Evolutionary conservation across 179 eudicot species (phyloP).

Genomic region (Heliamphora pulchella): DNA sequence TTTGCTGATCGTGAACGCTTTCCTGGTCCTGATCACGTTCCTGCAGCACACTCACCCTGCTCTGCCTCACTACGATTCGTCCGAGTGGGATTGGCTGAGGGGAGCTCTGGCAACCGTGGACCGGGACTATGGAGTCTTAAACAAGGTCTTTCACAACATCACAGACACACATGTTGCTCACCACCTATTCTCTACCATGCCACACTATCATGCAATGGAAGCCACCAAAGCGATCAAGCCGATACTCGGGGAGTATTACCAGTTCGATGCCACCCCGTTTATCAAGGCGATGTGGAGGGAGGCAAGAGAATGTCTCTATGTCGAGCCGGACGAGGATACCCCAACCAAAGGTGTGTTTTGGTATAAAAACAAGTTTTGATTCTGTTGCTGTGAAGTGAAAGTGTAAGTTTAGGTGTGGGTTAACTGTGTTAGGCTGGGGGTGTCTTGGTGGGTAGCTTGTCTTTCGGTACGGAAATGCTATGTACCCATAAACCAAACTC

Average conservation of each 20-base stretch:
- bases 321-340: conserved; percentile 36
- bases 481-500: too few species aligned
- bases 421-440: background rate
- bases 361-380: conserved; percentile 43
- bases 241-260: conserved; percentile 48
- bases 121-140: conserved; percentile 48
- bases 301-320: conserved; percentile 51
- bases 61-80: conserved; percentile 50
- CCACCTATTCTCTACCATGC: conserved; percentile 59
- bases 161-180: conserved; percentile 65
- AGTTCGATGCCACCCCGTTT: conserved; percentile 42
- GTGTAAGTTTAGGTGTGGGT: background rate
- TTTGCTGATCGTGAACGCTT: conserved; percentile 36
- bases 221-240: conserved; percentile 61
- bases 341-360: conserved; percentile 44
- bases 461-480: too few species aligned
- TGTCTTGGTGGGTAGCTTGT: background rate
- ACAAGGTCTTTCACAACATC: conserved; percentile 58
- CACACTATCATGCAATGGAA: conserved; percentile 62
- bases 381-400: background rate
- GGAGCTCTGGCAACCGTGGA: conserved; percentile 59
- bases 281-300: conserved; percentile 60
- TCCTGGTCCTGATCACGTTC: conserved; percentile 49
- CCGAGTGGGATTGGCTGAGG: conserved; percentile 66
- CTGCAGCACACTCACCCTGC: conserved; percentile 60